Evolutionary conservation across 257 asterid genomes (phyloP), one percentile per base, ranked within the genome.

Genomic region (Nyctanthes arbortristis): DNA sequence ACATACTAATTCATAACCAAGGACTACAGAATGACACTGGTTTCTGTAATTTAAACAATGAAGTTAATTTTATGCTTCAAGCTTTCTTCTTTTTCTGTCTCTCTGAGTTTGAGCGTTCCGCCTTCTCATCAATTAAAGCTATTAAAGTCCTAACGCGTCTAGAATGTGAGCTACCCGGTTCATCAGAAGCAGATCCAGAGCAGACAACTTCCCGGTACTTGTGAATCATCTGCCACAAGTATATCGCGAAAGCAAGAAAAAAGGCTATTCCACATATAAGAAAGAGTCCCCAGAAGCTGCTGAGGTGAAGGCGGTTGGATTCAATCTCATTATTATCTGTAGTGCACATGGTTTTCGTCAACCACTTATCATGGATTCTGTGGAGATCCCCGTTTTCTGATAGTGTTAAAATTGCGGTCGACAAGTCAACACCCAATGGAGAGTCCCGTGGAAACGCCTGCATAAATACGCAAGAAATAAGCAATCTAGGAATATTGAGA

Each of bases 361-460:
- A 73, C 99, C 99, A 94, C 75, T 94, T 94, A 85, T 94, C 97
- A 73, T 89, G 96, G 66, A 94, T 91, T 36, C 96, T 71, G 67
- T 94, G 97, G 77, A 94, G 96, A 29, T 94, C 99, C 62, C 99
- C 99, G 16, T 86, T 89, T 75, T 91, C 99, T 5, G 97, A 89
- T n/a, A 94, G 87, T 2, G 89, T 73, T 35, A 94, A 62, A 64
- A 86, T 86, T 1, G 92, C 88, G 12, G 92, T 86, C 8, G 92
- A 86, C 39, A 86, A 68, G 81, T 86, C 92, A 24, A 80, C 67
- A 1, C 88, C 84, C 65, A 86, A 76, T 9, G 92, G 88, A 35
- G 92, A 86, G 40, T 86, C 92, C 49, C 85, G 81, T 0, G 92
- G 89, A 68, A 86, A 86, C 54, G 89, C 92, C 92, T 86, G 8